Conservation (phyloP, 148 eudicot species). For the Cornus florida region DNA sequence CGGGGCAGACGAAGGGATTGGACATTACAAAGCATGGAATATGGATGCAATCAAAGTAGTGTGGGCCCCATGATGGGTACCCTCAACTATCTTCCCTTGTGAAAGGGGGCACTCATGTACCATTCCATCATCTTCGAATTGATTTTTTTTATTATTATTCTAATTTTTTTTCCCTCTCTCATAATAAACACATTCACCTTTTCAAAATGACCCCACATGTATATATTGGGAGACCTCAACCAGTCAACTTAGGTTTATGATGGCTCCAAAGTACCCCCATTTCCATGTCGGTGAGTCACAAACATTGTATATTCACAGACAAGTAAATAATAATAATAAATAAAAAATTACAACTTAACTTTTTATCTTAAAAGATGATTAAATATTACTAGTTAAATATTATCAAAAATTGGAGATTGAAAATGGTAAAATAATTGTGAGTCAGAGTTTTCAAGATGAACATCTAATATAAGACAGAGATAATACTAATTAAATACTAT, state of each 20-base stretch:
- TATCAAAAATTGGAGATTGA: no score
- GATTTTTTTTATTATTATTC: constrained; percentile 7
- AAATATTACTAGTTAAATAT: no score
- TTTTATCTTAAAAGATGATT: no score
- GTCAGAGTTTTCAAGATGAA: no score
- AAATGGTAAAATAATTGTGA: no score
- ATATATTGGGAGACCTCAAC: constrained; percentile 5
- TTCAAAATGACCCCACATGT: constrained; percentile 11
- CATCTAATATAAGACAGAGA: no score
- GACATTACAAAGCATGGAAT: constrained; percentile 23
- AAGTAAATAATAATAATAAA: no score
- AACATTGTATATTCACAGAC: no score
- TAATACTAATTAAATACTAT: no score
- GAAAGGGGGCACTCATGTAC: constrained; percentile 19
- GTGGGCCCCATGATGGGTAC: constrained; percentile 22
- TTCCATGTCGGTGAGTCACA: background rate
- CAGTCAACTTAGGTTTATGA: constrained; percentile 7
- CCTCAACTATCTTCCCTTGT: constrained; percentile 17
- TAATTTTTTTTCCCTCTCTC: constrained; percentile 4
- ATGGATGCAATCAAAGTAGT: constrained; percentile 15
- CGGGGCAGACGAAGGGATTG: background rate
- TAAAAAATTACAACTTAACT: no score
- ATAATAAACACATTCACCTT: background rate
- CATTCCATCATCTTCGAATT: constrained; percentile 26
- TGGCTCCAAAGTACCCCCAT: background rate